Evolutionary conservation across 1,284 basidiomycete genomes (phyloP), one percentile per base, ranked within the genome.

Genomic region (Mycena sp.): DNA sequence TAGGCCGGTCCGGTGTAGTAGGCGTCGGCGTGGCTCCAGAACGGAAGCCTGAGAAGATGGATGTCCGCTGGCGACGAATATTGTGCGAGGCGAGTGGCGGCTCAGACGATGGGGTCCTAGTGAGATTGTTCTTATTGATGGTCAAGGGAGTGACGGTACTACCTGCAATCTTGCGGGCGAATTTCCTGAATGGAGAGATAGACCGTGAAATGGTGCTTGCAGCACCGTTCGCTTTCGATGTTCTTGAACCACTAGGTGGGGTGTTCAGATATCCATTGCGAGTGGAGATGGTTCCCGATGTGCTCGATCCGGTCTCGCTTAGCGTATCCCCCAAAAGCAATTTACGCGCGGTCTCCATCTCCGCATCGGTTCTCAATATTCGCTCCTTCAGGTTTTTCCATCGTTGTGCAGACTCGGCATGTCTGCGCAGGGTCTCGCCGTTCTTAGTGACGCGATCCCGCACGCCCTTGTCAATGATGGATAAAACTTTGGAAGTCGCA

Each of bases 371-470:
- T 61, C 90, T 81, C 21, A 83, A 70, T 71, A 95, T 92, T 56
- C 90, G 85, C 58, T 94, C 93, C 64, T 85, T 85, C 41, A 96
- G 78, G 67, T 84, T 88, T 67, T 86, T 85, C 95, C 94, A 96
- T 49, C 93, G 85, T 70, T 91, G 87, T 25, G 91, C 92, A 60
- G 92, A 92, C 73, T 96, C 94, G 10, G 91, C 91, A 72, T 92
- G 93, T 65, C 94, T 83, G 61, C 96, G 85, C 58, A 98, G 77
- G 26, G 95, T 93, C 78, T 97, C 95, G 3, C 97, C 97, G 67
- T 99, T 98, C 83, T 94, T 95, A 17, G 95, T 97, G 1, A 93
- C 89, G 52, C 95, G 87, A 67, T 97, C 94, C 63, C 88, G 86
- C 29, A 98, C 92, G 38, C 94, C 94, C 75, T 94, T 96, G 73